Percentiles rank a stretch among this genome's conserved stretches.
These are phyloP conservation scores for Alternaria metachromatica DNA, from an alignment of 2,329 filamentous ascomycete genomes.

Conservation along the genomic window DNA sequence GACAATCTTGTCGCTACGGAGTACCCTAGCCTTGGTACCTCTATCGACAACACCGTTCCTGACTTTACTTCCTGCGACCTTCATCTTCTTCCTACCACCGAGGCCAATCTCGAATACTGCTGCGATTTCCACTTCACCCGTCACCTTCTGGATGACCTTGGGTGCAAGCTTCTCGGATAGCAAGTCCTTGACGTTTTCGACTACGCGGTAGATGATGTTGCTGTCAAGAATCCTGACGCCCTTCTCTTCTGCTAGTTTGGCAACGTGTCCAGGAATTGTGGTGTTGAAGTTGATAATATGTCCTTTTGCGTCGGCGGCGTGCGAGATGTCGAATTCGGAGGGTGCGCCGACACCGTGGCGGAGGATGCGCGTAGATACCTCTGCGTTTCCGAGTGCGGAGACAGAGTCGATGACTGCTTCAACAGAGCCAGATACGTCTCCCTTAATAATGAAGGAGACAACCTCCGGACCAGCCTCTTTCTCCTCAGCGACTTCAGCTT, in stretches of 20 bases:
- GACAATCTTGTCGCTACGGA: conserved; percentile 72
- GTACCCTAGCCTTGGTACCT: conserved; percentile 71
- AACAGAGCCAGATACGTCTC: conserved; percentile 90
- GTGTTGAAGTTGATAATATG: conserved; percentile 88
- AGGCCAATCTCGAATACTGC: conserved; percentile 85
- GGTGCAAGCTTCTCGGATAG: conserved; percentile 75
- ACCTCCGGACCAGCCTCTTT: conserved; percentile 58
- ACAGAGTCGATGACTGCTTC: conserved; percentile 86
- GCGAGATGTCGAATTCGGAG: conserved; percentile 86
- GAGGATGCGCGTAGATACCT: conserved; percentile 79
- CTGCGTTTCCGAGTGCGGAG: conserved; percentile 79
- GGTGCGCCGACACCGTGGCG: conserved; percentile 79
- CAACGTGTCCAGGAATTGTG: conserved; percentile 69
- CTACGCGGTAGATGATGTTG: conserved; percentile 82
- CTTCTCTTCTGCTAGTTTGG: conserved; percentile 70
- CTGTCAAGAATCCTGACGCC: conserved; percentile 83
- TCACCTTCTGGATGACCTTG: conserved; percentile 70
- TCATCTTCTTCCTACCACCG: conserved; percentile 71
- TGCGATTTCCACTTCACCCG: conserved; percentile 86
- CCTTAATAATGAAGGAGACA: conserved; percentile 87
- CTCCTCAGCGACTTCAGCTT: conserved; percentile 46
- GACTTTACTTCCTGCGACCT: conserved; percentile 87
- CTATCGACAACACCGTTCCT: conserved; percentile 77
- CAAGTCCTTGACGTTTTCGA: conserved; percentile 72
- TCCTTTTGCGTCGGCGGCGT: conserved; percentile 78